Percentiles rank a stretch among this genome's conserved stretches.
These are phyloP conservation scores for Paramecium biaurelia DNA, from an alignment of 73 alveolate genomes.

Conservation along the genomic window DNA sequence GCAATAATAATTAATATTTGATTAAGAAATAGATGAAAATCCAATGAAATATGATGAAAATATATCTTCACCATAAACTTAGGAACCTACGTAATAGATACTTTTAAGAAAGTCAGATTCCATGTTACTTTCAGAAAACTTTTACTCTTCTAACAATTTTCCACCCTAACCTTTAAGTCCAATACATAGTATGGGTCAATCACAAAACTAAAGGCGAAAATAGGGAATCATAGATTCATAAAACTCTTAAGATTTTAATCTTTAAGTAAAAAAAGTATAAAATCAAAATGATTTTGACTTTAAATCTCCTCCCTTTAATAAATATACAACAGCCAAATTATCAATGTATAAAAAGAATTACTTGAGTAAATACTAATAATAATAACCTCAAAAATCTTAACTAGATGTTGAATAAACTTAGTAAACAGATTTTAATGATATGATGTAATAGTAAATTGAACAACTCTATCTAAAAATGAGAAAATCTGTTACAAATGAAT, in stretches of 20 bases:
- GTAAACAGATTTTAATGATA: neutral
- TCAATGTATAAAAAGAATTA: constrained; percentile 9
- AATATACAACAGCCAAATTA: neutral
- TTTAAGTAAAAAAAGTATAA: neutral
- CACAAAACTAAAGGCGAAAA: neutral
- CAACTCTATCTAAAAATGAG: neutral
- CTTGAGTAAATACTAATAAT: neutral
- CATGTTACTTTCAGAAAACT: neutral
- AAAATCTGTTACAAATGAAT: neutral
- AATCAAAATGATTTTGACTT: neutral
- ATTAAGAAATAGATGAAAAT: neutral
- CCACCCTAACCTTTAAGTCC: neutral
- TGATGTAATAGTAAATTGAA: neutral
- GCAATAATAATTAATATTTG: neutral
- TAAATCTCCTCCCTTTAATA: neutral
- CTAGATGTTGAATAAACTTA: neutral
- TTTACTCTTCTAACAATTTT: neutral
- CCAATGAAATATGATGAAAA: neutral
- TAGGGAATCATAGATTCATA: neutral
- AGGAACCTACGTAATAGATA: neutral
- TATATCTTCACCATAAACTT: neutral
- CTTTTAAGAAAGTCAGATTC: constrained; percentile 1
- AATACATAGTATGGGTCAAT: neutral
- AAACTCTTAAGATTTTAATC: neutral
- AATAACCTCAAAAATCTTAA: neutral